These are phyloP conservation scores for Zasmidium angulare DNA, from an alignment of 2,329 filamentous ascomycete genomes.

Conservation along the genomic window DNA sequence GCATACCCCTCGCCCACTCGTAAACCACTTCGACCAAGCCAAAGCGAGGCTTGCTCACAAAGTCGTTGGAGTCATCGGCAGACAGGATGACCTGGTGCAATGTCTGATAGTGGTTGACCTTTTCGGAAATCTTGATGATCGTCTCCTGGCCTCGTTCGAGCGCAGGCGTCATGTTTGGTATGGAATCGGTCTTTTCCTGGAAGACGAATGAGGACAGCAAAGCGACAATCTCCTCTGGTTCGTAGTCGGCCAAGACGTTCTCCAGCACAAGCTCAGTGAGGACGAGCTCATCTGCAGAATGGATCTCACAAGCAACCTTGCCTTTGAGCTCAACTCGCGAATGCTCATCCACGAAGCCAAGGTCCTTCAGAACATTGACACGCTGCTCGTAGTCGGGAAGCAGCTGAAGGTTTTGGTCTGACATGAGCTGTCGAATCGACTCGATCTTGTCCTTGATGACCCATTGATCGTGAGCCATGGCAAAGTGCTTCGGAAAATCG, in stretches of 20 bases:
- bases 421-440: slow-evolving; percentile 82
- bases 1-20: slow-evolving; percentile 97
- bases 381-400: slow-evolving; percentile 96
- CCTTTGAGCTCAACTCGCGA: slow-evolving; percentile 92
- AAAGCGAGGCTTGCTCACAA: slow-evolving; percentile 81
- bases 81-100: slow-evolving; percentile 89
- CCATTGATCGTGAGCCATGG: slow-evolving; percentile 97
- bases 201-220: slow-evolving; percentile 94
- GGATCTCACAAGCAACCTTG: slow-evolving; percentile 97
- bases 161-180: slow-evolving; percentile 76
- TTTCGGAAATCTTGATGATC: slow-evolving; percentile 87
- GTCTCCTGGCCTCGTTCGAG: slow-evolving; percentile 80
- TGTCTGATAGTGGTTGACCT: slow-evolving; percentile 86
- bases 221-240: slow-evolving; percentile 94
- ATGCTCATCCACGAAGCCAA: slow-evolving; percentile 86
- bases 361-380: slow-evolving; percentile 84
- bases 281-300: slow-evolving; percentile 93
- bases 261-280: slow-evolving; percentile 94
- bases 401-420: slow-evolving; percentile 92
- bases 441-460: slow-evolving; percentile 91
- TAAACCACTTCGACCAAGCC: slow-evolving; percentile 97
- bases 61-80: slow-evolving; percentile 88
- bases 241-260: slow-evolving; percentile 92
- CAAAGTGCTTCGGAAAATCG: slow-evolving; percentile 85
- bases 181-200: slow-evolving; percentile 87